phyloP scores from a whole-genome alignment of 1,139 yeast genomes.

The Insectozyma bohioensis region DNA sequence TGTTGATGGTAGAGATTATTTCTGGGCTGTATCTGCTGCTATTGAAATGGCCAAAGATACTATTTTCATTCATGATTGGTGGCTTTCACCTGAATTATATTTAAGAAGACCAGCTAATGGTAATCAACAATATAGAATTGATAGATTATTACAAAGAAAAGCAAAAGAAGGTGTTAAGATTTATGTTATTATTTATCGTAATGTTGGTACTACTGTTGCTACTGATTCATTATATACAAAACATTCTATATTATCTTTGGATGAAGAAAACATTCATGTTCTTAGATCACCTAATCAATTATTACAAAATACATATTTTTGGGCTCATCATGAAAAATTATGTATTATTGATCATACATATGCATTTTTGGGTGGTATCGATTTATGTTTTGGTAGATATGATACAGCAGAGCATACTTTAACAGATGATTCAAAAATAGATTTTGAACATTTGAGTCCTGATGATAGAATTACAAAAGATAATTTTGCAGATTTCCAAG shows the following conservation, averaged over 20 bases:
- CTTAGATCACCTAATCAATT: slow-evolving; percentile 95
- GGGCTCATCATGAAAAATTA: slow-evolving; percentile 99
- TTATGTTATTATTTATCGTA: slow-evolving; percentile 90
- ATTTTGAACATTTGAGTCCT: slow-evolving; percentile 35
- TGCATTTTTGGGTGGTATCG: slow-evolving; percentile 94
- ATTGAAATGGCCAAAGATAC: slow-evolving; percentile 92
- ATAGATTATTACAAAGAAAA: slow-evolving; percentile 80
- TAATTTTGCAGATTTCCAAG: slow-evolving; percentile 53
- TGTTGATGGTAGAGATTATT: slow-evolving; percentile 94
- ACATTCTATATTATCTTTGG: slow-evolving; percentile 82
- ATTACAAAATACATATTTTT: slow-evolving; percentile 87
- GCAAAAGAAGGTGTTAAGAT: slow-evolving; percentile 93
- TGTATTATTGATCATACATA: slow-evolving; percentile 84
- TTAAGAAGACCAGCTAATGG: slow-evolving; percentile 93
- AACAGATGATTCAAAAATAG: slow-evolving; percentile 63
- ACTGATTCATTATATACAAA: slow-evolving; percentile 94
- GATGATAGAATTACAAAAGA: slow-evolving; percentile 32
- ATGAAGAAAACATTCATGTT: slow-evolving; percentile 80
- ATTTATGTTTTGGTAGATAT: slow-evolving; percentile 91
- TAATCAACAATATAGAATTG: slow-evolving; percentile 91
- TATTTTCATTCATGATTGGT: slow-evolving; percentile 97
- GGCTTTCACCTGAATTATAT: slow-evolving; percentile 94
- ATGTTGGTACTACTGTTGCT: slow-evolving; percentile 90
- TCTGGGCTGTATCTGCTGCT: slow-evolving; percentile 95
- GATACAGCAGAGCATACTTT: slow-evolving; percentile 96